Base-by-base conservation (phyloP, 2,329 filamentous ascomycete species). In the Microcera coccophila region DNA sequence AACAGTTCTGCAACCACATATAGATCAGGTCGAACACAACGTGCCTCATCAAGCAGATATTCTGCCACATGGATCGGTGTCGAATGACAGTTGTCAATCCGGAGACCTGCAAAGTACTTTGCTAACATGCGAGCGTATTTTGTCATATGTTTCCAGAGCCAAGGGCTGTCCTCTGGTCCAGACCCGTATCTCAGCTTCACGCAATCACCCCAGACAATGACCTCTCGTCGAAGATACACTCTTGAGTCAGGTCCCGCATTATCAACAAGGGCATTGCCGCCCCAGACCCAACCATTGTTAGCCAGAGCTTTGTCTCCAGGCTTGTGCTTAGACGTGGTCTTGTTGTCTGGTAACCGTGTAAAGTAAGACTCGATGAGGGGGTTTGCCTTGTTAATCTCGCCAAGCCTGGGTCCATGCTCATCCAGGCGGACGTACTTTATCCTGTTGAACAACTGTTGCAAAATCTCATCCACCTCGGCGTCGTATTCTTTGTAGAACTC, bases 251-350 rank as follows among this genome's bases (percentile, higher is more conserved):
- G 85, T 0, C 94, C 94, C 21, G 93, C 93, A 59, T 97, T 93
- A 69, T 98, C 93, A 33, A 88, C 78, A 66, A 97, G 78, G 2
- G 93, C 91, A 67, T 97, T 94, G 5, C 91, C 91, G 45, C 88
- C 91, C 93, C 93, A 98, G 8, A 98, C 90, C 93, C 93, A 98
- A 33, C 93, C 93, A 61, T 98, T 98, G 68, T 97, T 97, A 31
- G 84, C 90, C 39, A 98, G 70, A 3, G 88, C 87, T 35, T 95
- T 75, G 33, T 90, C 84, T 44, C 84, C 84, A 2, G 82, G 75
- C 44, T 82, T 82, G 59, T 94, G 85, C 58, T 87, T 83, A 48
- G 81, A 76, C 1, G 93, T 95, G 10, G 76, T 80, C 10, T 85
- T 80, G 56, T 95, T 95, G 21, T 78, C 63, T 1, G 90, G 87